phyloP scores from a whole-genome alignment of 495 filamentous ascomycete species.

The Aspergillus heteromorphus region DNA sequence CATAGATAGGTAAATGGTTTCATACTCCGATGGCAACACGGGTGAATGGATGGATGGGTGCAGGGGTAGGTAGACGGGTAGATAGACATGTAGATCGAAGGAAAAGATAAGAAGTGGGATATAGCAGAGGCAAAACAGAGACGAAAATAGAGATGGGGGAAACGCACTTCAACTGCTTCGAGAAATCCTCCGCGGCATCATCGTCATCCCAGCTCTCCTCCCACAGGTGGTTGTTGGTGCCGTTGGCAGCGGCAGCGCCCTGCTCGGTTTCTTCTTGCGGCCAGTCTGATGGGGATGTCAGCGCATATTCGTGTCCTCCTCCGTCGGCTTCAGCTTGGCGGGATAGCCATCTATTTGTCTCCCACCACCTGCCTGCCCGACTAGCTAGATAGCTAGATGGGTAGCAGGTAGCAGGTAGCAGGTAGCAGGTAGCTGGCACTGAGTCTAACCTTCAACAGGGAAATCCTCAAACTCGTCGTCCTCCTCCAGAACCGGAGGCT shows the following conservation, averaged over 20 bases:
- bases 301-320: no score
- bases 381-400: not conserved
- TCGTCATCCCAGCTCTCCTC: constrained; percentile 99
- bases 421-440: not conserved
- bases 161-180: constrained; percentile 85
- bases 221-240: constrained; percentile 78
- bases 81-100: not conserved
- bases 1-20: no score
- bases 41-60: not conserved
- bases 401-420: not conserved
- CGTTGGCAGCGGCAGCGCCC: constrained; percentile 34
- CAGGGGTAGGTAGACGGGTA: not conserved
- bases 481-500: constrained; percentile 73
- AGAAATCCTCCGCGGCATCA: constrained; percentile 94
- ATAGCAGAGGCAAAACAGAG: no score
- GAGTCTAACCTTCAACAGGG: constrained; percentile 76
- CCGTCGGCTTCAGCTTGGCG: no score
- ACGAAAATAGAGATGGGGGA: no score
- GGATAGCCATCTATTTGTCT: no score
- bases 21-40: no score
- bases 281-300: constrained; percentile 63
- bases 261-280: constrained; percentile 79
- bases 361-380: no score
- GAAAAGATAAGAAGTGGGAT: no score
- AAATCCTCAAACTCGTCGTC: constrained; percentile 99